Base-by-base conservation (phyloP, 225 moss, liverwort and hornwort species). In the Asterella californica region DNA sequence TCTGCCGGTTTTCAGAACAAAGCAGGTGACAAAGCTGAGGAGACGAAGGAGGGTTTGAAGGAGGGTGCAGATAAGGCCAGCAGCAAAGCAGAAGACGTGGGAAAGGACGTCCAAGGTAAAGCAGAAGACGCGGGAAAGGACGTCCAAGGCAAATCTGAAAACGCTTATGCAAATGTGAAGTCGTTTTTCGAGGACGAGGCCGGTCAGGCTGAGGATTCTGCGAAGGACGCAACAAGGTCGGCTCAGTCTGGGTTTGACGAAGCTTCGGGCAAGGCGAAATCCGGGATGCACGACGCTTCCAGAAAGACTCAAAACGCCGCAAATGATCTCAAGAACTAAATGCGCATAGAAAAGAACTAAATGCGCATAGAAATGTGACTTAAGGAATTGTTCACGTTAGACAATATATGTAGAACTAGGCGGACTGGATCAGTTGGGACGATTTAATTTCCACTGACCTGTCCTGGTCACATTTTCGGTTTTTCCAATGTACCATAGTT, bases 191-290 rank as follows among this genome's bases (percentile, higher is more conserved):
- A 57, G 37, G 32, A 30, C 37, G 0, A 18, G 15, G 2, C 73
- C 0, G 29, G 46, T 4, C 60, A 80, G 12, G 79, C 60, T 0
- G 21, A 68, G 37, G 52, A 48, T 1, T 34, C 69, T 6, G 38
- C 32, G 0, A 57, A 24, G 17, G 57, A 57, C 3, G 42, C 36
- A 4, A 50, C 63, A 8, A 11, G 54, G 42, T 48, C 46, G 10
- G 77, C 82, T 0, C 19, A 78, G n/a, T 82, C 82, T 5, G 42
- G 50, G 5, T 19, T 55, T 6, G 78, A 78, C 18, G 78, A 82
- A 0, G 78, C 72, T 1, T 25, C 70, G 2, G 0, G 62, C 62
- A n/a, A 72, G 2, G 78, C 64, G 25, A 64, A 64, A 29, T 64
- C 64, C 15, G 32, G 64, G 24, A 6, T 64, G n/a, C 10, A 64